These are phyloP conservation scores for Hypoxylon subgilvum DNA, from an alignment of 495 filamentous ascomycete species.

Conservation along the genomic window DNA sequence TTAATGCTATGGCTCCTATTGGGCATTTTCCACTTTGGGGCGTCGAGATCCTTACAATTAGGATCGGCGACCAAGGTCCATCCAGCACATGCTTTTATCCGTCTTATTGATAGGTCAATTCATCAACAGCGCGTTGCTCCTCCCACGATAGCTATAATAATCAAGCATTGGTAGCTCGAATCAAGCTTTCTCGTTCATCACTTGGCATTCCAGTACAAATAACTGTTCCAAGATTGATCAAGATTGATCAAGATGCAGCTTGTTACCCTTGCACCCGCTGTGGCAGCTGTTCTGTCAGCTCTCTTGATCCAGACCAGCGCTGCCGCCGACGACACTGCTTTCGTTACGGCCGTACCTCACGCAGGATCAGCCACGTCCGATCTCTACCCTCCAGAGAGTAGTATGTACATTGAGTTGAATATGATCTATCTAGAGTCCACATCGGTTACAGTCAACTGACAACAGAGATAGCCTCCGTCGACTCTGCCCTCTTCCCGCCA, in stretches of 20 bases:
- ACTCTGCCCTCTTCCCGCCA: constrained; percentile 35
- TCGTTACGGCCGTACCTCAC: constrained; percentile 25
- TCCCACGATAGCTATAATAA: constrained; percentile 27
- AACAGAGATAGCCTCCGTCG: constrained; percentile 28
- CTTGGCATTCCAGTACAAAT: constrained; percentile 14
- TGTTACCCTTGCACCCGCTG: neutral
- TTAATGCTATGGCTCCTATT: constrained; percentile 22
- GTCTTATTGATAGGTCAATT: constrained; percentile 27
- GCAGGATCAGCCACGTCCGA: constrained; percentile 34
- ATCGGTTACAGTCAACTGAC: constrained; percentile 3
- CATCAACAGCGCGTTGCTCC: constrained; percentile 9
- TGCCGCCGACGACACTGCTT: constrained; percentile 24
- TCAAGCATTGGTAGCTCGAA: constrained; percentile 14
- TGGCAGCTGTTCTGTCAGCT: constrained; percentile 19
- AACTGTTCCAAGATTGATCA: neutral
- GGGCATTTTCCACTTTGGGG: constrained; percentile 2
- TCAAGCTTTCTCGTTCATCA: constrained; percentile 16
- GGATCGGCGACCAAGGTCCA: constrained; percentile 20
- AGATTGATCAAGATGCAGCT: constrained; percentile 39
- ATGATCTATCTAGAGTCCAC: neutral
- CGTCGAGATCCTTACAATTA: constrained; percentile 19
- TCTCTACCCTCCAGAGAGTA: constrained; percentile 31
- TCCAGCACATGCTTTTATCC: constrained; percentile 25
- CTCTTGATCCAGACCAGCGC: constrained; percentile 19
- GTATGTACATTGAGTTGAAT: constrained; percentile 25